Conservation (phyloP, 768 basidiomycete genomes). For the Serpula lacrymans region DNA sequence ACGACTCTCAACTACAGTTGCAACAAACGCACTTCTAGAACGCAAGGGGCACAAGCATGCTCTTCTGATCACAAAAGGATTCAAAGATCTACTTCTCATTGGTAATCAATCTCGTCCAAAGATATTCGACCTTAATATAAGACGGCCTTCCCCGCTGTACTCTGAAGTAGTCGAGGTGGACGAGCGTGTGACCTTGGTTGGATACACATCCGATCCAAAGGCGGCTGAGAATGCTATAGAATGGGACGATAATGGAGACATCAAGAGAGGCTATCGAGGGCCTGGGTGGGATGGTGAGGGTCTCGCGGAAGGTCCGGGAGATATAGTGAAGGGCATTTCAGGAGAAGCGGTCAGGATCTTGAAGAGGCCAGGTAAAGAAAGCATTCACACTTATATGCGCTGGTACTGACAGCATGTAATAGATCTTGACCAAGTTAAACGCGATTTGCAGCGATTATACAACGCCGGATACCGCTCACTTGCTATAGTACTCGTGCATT, state of each 20-base stretch:
- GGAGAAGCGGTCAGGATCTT: constrained; percentile 89
- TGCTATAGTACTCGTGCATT: constrained; percentile 88
- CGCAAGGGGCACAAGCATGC: constrained; percentile 93
- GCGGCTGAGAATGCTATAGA: constrained; percentile 72
- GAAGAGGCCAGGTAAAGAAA: constrained; percentile 57
- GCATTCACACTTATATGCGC: not conserved
- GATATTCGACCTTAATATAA: constrained; percentile 94
- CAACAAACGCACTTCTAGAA: constrained; percentile 93
- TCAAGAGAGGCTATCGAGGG: constrained; percentile 68
- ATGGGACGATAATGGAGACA: constrained; percentile 70
- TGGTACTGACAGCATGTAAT: constrained; percentile 7
- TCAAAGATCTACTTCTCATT: constrained; percentile 88
- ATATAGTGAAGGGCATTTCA: constrained; percentile 76
- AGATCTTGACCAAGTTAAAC: constrained; percentile 54
- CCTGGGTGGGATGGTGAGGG: constrained; percentile 72
- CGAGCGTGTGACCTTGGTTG: constrained; percentile 92
- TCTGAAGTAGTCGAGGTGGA: constrained; percentile 63
- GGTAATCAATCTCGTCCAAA: constrained; percentile 93
- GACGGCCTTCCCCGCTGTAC: constrained; percentile 73
- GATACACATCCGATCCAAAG: constrained; percentile 87
- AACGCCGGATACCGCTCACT: constrained; percentile 83
- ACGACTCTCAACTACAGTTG: constrained; percentile 89
- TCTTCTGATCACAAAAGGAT: constrained; percentile 86
- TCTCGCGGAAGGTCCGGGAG: constrained; percentile 74
- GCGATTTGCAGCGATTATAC: constrained; percentile 68